Evolutionary conservation across 805 yeast genomes (phyloP).

Genomic region (Suhomyces faveliae): DNA sequence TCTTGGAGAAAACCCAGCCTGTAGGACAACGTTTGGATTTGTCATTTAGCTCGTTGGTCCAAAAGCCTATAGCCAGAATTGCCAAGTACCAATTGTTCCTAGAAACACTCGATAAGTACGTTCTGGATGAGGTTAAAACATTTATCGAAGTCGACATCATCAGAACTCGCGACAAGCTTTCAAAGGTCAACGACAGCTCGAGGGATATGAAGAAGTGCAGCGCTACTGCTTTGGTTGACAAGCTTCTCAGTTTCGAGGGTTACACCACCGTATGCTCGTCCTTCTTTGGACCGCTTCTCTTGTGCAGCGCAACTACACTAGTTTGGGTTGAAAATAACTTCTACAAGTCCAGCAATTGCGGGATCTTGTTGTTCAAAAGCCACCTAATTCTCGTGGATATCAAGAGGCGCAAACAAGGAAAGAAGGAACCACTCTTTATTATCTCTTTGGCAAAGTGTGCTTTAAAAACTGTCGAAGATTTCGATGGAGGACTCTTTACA

Average conservation of each 20-base stretch:
- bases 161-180: conserved; percentile 20
- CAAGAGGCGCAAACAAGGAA: conserved; percentile 20
- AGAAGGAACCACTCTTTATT: conserved; percentile 41
- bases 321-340: conserved; percentile 36
- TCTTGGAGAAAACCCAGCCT: conserved; percentile 45
- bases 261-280: conserved; percentile 30
- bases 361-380: conserved; percentile 47
- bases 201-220: conserved; percentile 20
- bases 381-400: conserved; percentile 43
- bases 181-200: conserved; percentile 24
- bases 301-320: conserved; percentile 43
- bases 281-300: conserved; percentile 45
- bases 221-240: conserved; percentile 17
- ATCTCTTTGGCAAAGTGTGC: conserved; percentile 44
- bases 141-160: conserved; percentile 13
- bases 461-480: conserved; percentile 21
- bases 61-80: conserved; percentile 52
- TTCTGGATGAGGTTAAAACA: conserved; percentile 16
- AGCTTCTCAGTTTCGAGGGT: not conserved
- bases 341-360: conserved; percentile 22
- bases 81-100: conserved; percentile 51
- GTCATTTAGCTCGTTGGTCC: conserved; percentile 52
- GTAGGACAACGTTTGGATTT: conserved; percentile 39
- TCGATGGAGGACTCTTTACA: conserved; percentile 31
- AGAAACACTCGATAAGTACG: conserved; percentile 37